These are phyloP conservation scores for Phytopythium montanum DNA, from an alignment of 352 stramenopile species.

Conservation along the genomic window DNA sequence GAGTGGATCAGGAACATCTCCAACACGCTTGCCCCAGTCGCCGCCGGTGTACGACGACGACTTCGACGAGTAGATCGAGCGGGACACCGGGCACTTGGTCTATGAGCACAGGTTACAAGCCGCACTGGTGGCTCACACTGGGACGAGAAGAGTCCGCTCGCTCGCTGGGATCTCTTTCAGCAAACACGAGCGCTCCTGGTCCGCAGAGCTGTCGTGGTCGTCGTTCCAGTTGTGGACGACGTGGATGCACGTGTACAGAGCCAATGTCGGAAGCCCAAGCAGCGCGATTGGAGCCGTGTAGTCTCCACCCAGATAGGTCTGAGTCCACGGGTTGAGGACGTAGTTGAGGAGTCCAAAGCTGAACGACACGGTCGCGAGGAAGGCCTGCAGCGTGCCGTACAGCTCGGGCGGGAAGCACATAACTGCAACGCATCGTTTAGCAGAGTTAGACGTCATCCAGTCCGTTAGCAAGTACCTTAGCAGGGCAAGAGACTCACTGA, in stretches of 20 bases:
- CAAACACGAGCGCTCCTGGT: conserved; percentile 1
- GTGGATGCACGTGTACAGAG: conserved; percentile 64
- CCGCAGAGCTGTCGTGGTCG: conserved; percentile 38
- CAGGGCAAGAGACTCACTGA: conserved; percentile 47
- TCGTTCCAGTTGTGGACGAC: conserved; percentile 61
- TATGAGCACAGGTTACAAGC: neutral
- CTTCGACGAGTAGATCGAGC: conserved; percentile 31
- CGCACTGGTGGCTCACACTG: neutral
- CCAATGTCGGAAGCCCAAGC: conserved; percentile 46
- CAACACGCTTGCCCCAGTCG: neutral
- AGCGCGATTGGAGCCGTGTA: conserved; percentile 57
- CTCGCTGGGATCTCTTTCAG: neutral
- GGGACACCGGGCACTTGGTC: neutral
- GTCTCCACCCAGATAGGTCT: conserved; percentile 61
- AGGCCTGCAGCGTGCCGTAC: conserved; percentile 77
- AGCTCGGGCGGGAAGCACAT: conserved; percentile 77
- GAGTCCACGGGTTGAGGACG: conserved; percentile 67
- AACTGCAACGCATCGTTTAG: conserved; percentile 27
- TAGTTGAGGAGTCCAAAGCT: conserved; percentile 72
- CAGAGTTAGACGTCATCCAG: conserved; percentile 1
- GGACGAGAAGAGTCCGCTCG: conserved; percentile 2
- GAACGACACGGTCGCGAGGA: conserved; percentile 68
- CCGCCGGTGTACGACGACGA: conserved; percentile 51
- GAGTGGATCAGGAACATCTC: neutral
- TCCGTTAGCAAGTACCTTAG: neutral